These are phyloP conservation scores for Catharanthus roseus DNA, from an alignment of 257 asterid genomes.

Conservation along the genomic window DNA sequence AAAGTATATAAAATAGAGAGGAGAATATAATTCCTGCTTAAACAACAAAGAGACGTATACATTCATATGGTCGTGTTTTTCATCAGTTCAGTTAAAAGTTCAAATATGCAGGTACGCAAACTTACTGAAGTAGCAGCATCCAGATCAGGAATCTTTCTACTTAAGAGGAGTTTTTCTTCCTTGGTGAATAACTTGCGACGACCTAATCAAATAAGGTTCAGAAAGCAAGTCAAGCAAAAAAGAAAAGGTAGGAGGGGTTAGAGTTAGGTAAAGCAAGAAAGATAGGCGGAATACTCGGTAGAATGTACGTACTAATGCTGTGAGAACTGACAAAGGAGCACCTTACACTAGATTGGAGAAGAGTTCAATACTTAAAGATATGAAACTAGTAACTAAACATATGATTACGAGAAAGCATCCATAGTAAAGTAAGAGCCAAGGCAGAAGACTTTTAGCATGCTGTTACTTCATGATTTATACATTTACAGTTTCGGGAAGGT, in stretches of 20 bases:
- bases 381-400: too few species aligned
- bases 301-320: too few species aligned
- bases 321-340: background rate
- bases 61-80: background rate
- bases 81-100: background rate
- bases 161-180: conserved; percentile 63
- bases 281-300: too few species aligned
- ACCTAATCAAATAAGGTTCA: conserved; percentile 38
- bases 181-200: conserved; percentile 57
- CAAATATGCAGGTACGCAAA: conserved; percentile 8
- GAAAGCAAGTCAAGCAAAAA: conserved; percentile 13
- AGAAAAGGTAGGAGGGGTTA: background rate
- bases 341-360: background rate
- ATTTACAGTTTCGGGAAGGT: background rate
- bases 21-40: too few species aligned
- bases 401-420: background rate
- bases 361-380: too few species aligned
- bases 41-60: background rate
- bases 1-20: background rate
- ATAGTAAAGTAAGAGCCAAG: too few species aligned
- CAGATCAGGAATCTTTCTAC: conserved; percentile 68
- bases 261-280: background rate
- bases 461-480: background rate
- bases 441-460: background rate
- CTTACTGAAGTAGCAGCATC: conserved; percentile 78